These are phyloP conservation scores for Eutrema heterophyllum DNA, from an alignment of 345 rosid species.

Conservation along the genomic window DNA sequence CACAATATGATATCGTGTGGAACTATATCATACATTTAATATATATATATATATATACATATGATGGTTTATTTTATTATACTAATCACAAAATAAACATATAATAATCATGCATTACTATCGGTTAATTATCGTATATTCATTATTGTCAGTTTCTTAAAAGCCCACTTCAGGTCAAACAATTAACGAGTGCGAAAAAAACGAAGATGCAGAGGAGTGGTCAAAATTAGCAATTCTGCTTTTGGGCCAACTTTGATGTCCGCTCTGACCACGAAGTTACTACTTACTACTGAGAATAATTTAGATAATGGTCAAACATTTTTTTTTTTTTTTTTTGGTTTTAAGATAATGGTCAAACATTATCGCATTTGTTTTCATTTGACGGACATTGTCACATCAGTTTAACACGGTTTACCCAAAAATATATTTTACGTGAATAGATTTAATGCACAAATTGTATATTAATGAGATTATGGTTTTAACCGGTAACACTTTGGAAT, in stretches of 20 bases:
- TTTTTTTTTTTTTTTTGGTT: neutral
- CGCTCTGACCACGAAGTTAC: slow-evolving; percentile 5
- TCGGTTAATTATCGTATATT: neutral
- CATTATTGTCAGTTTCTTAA: neutral
- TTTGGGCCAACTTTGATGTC: slow-evolving; percentile 11
- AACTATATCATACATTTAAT: neutral
- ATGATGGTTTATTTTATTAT: neutral
- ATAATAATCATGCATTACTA: neutral
- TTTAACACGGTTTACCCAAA: neutral
- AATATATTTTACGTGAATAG: neutral
- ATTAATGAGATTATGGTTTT: neutral
- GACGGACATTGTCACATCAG: neutral
- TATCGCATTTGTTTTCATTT: no score
- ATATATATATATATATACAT: no score
- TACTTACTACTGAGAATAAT: neutral
- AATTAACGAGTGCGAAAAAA: neutral
- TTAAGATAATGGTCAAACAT: neutral
- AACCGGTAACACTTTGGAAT: neutral
- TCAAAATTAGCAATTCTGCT: slow-evolving; percentile 7
- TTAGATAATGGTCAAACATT: neutral
- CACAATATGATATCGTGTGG: neutral
- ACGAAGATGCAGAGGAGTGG: slow-evolving; percentile 7
- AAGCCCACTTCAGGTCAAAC: slow-evolving; percentile 11
- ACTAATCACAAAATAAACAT: neutral
- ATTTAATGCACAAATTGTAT: neutral